phyloP scores from a whole-genome alignment of 495 filamentous ascomycete genomes.

The Hypoxylon lienhwacheense region DNA sequence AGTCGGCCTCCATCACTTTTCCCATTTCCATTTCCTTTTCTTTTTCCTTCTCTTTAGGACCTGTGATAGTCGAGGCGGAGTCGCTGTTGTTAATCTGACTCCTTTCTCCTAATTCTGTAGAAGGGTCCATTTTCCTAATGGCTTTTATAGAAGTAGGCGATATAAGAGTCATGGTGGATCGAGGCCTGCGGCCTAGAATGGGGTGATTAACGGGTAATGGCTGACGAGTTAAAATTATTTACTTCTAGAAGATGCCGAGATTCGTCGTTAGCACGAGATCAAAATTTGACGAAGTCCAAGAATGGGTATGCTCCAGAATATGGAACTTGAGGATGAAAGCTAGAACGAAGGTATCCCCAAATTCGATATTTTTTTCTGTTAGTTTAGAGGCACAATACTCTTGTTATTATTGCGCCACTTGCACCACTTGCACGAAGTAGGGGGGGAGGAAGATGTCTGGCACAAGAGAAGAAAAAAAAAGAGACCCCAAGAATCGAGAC shows the following conservation, averaged over 20 bases:
- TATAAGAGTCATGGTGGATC: conserved; percentile 33
- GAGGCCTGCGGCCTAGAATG: conserved; percentile 15
- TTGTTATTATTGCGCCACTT: neutral
- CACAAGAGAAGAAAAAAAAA: conserved; percentile 1
- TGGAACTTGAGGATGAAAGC: too few species aligned
- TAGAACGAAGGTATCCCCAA: too few species aligned
- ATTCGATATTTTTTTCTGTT: too few species aligned
- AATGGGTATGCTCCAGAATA: too few species aligned
- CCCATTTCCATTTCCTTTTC: too few species aligned
- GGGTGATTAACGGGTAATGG: conserved; percentile 35
- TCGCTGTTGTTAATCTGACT: conserved; percentile 38
- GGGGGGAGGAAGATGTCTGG: conserved; percentile 5
- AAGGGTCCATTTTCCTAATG: conserved; percentile 20
- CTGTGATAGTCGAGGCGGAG: conserved; percentile 41
- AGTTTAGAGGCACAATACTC: conserved; percentile 3
- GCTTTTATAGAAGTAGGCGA: conserved; percentile 32
- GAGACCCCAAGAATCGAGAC: conserved; percentile 13
- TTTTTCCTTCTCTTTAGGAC: conserved; percentile 37
- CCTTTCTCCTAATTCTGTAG: conserved; percentile 19
- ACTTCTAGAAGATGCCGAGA: conserved; percentile 30
- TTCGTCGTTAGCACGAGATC: conserved; percentile 28
- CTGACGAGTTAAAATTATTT: conserved; percentile 30
- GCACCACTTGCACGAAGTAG: too few species aligned
- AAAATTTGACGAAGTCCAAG: conserved; percentile 27
- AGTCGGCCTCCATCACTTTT: conserved; percentile 36